These are phyloP conservation scores for Pichiaceae sp. DNA, from an alignment of 1,139 yeast genomes.

Conservation along the genomic window DNA sequence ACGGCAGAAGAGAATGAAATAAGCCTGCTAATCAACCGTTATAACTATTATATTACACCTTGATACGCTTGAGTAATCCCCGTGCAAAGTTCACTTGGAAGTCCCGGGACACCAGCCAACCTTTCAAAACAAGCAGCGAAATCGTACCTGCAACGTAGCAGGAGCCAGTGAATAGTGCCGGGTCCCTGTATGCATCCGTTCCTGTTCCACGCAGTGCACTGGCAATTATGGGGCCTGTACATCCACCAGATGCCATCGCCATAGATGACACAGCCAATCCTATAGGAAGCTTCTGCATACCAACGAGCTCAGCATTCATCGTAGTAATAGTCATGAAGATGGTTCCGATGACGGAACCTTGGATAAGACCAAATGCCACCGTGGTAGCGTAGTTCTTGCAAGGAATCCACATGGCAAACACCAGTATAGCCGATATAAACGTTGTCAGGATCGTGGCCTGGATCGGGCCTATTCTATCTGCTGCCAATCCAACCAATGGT, in stretches of 20 bases:
- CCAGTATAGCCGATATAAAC: constrained; percentile 24
- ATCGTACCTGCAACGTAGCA: constrained; percentile 37
- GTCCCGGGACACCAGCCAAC: constrained; percentile 43
- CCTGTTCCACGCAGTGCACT: constrained; percentile 31
- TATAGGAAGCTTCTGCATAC: constrained; percentile 39
- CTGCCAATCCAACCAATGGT: constrained; percentile 31
- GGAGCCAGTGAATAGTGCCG: constrained; percentile 46
- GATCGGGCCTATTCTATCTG: constrained; percentile 33
- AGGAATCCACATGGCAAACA: constrained; percentile 57
- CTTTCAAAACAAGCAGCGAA: constrained; percentile 34
- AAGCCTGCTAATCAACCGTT: constrained; percentile 1
- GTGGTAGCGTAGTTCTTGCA: constrained; percentile 45
- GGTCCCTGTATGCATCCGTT: constrained; percentile 28
- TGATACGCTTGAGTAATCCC: too few relatives aligned
- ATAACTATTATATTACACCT: too few relatives aligned
- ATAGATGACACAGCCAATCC: constrained; percentile 43
- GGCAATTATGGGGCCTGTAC: too few relatives aligned
- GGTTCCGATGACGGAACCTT: constrained; percentile 45
- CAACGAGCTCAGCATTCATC: constrained; percentile 33
- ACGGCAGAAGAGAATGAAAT: constrained; percentile 15
- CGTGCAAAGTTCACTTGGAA: too few relatives aligned
- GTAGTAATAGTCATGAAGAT: constrained; percentile 31
- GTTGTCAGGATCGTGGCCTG: constrained; percentile 29
- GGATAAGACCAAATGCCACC: constrained; percentile 34
- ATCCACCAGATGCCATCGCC: too few relatives aligned